Evolutionary conservation across 1,284 basidiomycete genomes (phyloP), one percentile per base, ranked within the genome.

Genomic region (Boletellus deceptivus): DNA sequence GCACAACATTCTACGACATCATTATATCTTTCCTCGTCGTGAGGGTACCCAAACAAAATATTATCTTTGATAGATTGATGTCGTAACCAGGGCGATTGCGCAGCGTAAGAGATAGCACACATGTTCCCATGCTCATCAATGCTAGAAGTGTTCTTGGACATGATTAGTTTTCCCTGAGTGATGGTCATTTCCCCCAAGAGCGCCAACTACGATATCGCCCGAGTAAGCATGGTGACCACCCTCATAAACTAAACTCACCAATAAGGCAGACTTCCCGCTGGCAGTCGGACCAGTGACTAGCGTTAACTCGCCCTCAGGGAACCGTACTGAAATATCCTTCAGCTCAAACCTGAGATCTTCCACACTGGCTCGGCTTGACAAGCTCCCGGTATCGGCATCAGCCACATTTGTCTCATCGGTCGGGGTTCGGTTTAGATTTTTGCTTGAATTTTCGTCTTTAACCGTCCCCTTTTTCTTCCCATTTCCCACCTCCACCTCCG

Each of bases 261-360:
- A 46, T 16, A 67, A 39, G 7, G 67, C 67, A 17, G 83, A 82
- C 70, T 89, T 89, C n/a, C 86, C 86, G 29, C 80, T 79, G 0
- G 84, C 86, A 0, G 85, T 86, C 0, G 84, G 80, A 5, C 80
- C 80, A 3, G 77, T 79, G 52, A 85, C 64, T 16, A 84, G 63
- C 8, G 76, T 75, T 36, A 85, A 56, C 56, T 77, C 72, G 10
- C 82, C 79, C 4, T 80, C 73, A 0, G 86, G 86, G 66, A 89
- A 84, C 37, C 71, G 64, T 46, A 88, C 69, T 46, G 69, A 73
- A 43, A 87, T 72, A 57, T 85, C 76, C 33, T 62, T 67, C 13
- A 89, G 68, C 56, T 80, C 78, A 57, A 88, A 88, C n/a, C 63
- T 64, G 53, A 70, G 70, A 43, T 76, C 71, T 17, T 48, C 58